Base-by-base conservation (phyloP, 2,329 filamentous ascomycete species). In the Botryotinia globosa region DNA sequence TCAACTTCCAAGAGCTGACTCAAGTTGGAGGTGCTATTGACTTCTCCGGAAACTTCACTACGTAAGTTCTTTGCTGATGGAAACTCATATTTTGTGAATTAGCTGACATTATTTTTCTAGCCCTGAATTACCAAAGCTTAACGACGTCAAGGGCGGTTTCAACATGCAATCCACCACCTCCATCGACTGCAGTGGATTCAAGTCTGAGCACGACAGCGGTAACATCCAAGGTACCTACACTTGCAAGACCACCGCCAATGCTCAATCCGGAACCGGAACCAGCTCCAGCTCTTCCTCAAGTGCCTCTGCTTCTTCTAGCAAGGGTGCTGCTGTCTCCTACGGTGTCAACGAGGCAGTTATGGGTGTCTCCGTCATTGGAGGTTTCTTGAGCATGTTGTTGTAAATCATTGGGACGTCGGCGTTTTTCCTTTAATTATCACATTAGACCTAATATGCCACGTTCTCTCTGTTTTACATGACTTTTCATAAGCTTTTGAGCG, bases 31-130 rank as follows among this genome's bases (percentile, higher is more conserved):
- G 94, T 84, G 94, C 93, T 79, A 86, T 98, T 80, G 91, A 94
- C 82, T 89, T 97, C 82, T 90, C 90, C 79, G 96, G 96, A 80
- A 92, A 90, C 85, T 97, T 98, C 83, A 87, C 89, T 75, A 86
- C 88, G 94, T 97, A 87, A 86, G 93, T 88, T 20, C 6, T 69
- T 22, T 2, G 3, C 14, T 22, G 18, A 16, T 8, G 2, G 8
- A 9, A 20, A 10, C 20, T 1, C 12, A 66, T 7, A 45, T 16
- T 20, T n/a, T 5, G 34, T 45, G 45, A 69, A 39, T 67, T 58
- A 58, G 2, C 44, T 74, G 73, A 81, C 84, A 78, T 85, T 79
- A 74, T 69, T 10, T 34, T 56, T 71, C 1, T 78, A 97, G 94
- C 74, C 90, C 96, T 77, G 81, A 86, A 51, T 87, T 98, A 71